Conservation (phyloP, 805 yeast species). For the Barnettozyma vustinii region DNA sequence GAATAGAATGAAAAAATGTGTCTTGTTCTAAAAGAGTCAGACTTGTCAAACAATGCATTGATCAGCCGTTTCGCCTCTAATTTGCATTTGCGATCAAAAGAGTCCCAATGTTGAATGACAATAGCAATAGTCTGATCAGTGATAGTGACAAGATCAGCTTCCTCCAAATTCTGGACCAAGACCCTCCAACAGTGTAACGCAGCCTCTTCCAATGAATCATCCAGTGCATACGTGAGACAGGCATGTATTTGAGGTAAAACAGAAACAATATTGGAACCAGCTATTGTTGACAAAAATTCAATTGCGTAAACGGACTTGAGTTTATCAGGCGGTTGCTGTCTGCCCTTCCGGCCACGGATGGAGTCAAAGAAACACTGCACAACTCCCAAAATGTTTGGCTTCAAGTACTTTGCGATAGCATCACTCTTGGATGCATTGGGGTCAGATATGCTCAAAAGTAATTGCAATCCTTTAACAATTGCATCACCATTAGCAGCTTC, state of each 20-base stretch:
- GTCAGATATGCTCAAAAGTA: conserved; percentile 28
- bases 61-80: conserved; percentile 48
- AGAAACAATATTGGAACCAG: conserved; percentile 50
- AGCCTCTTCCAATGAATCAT: conserved; percentile 51
- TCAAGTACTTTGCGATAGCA: conserved; percentile 38
- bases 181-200: conserved; percentile 66
- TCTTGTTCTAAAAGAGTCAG: conserved; percentile 29
- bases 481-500: conserved; percentile 28
- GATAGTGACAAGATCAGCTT: conserved; percentile 54
- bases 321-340: conserved; percentile 67
- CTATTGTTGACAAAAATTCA: conserved; percentile 52
- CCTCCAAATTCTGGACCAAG: conserved; percentile 51
- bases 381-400: conserved; percentile 62
- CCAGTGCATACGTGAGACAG: conserved; percentile 76
- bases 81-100: conserved; percentile 45
- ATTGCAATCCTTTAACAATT: conserved; percentile 36
- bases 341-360: conserved; percentile 67
- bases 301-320: conserved; percentile 69
- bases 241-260: conserved; percentile 83
- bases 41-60: conserved; percentile 29
- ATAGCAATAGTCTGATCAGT: conserved; percentile 72
- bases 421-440: conserved; percentile 18
- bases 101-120: conserved; percentile 60
- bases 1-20: conserved; percentile 51
- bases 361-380: conserved; percentile 76